phyloP scores from a whole-genome alignment of 75 land plant species.

The Sequoia sempervirens region DNA sequence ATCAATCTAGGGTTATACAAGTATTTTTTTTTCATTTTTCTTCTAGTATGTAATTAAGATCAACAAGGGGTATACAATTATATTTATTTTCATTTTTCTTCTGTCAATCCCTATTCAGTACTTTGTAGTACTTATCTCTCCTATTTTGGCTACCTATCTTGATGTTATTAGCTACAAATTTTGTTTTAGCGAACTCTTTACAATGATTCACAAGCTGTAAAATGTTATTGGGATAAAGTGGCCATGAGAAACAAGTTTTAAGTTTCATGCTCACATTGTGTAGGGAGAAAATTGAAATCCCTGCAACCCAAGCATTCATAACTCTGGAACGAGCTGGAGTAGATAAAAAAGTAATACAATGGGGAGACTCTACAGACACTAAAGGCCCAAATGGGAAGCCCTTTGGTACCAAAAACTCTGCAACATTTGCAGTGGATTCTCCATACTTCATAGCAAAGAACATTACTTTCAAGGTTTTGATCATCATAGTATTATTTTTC shows the following conservation, averaged over 20 bases:
- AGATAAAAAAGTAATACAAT: conserved; percentile 59
- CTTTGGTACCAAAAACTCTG: conserved; percentile 68
- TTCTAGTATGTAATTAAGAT: no score
- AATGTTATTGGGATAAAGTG: neutral
- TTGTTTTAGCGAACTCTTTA: neutral
- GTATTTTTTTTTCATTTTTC: no score
- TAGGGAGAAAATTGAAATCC: conserved; percentile 81
- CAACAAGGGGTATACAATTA: no score
- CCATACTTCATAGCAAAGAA: conserved; percentile 81
- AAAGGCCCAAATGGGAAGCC: conserved; percentile 53
- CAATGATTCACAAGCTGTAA: neutral
- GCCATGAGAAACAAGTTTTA: neutral
- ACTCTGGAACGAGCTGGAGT: conserved; percentile 78
- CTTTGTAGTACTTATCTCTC: neutral
- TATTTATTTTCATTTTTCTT: neutral
- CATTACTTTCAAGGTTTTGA: conserved; percentile 77
- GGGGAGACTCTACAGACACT: conserved; percentile 74
- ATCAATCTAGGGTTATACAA: conserved; percentile 73
- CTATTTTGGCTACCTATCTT: neutral
- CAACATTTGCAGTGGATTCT: conserved; percentile 83
- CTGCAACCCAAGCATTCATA: conserved; percentile 59
- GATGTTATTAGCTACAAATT: neutral
- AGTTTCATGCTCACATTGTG: neutral
- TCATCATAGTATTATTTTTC: neutral
- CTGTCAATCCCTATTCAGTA: no score